Base-by-base conservation (phyloP, 2,329 filamentous ascomycete species). In the Sarocladium kiliense region DNA sequence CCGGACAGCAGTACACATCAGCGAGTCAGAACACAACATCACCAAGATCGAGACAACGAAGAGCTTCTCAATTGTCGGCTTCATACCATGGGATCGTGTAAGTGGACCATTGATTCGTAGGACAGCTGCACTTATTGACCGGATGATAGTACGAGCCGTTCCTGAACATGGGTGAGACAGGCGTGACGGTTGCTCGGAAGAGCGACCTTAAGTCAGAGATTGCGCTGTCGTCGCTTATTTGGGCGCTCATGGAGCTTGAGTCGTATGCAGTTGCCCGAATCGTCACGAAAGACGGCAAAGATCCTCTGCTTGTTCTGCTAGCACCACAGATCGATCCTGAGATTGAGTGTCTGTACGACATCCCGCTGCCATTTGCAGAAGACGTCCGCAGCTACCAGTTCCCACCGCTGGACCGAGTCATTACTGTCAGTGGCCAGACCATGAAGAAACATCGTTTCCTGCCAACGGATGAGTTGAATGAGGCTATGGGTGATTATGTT, bases 331-430 rank as follows among this genome's bases (percentile, higher is more conserved):
- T 96, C 57, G 89, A 95, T 58, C 76, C 80, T 2, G 86, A 89
- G 25, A 84, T 89, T 60, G 92, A 97, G 68, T 93, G 89, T 62
- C 77, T 99, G 2, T 85, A 96, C 59, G 94, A 99, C 65, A 81
- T 95, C 1, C 91, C 94, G 34, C 77, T 97, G 5, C 94, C 94
- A 0, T 99, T 97, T 64, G 87, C 91, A 2, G 94, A 99, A 74
- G 94, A 99, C 65, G 78, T 97, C 49, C 84, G 94, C 34, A 80
- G 80, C n/a, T 97, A 97, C 68, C 87, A 86, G 56, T 99, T 99
- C 61, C 91, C 94, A 5, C 90, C 93, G 0, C 74, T 99, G 11
- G 92, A 96, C 66, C 88, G 84, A 58, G 87, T 97, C 26, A 74
- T 96, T 57, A 97, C 92, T 0, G 80, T 95, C n/a, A 91, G 86